Base-by-base conservation (phyloP, 2,329 filamentous ascomycete species). In the Decorospora gaudefroyi region DNA sequence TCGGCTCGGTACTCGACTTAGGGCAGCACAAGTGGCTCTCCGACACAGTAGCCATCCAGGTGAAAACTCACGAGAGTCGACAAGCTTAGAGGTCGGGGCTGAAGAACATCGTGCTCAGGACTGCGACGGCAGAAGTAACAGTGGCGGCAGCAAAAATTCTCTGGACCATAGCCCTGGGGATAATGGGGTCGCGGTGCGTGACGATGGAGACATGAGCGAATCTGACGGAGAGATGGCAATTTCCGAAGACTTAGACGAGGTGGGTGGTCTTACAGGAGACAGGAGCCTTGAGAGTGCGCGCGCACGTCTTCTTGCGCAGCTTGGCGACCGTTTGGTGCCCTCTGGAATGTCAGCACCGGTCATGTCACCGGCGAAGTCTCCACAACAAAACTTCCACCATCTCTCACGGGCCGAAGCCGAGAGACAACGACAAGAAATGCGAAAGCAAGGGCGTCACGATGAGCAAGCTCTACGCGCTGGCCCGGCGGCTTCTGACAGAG, bases 271-370 rank as follows among this genome's bases (percentile, higher is more conserved):
- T 16, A 21, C 52, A 25, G 30, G 51, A 38, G 29, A 42, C 45
- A 59, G 61, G 33, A 51, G 67, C 32, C 76, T 82, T 50, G 78
- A 80, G 48, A 67, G 75, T 38, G 76, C 76, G 23, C 77, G 77
- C 61, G 72, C 70, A 15, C 71, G 74, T 28, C 62, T 80, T 25
- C 70, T 76, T 48, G 69, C 70, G 22, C 67, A 65, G 44, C 55
- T 78, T 5, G 66, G 62, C 9, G 66, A 71, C 17, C 62, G 45
- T 44, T 62, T 61, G 35, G 51, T 63, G 42, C 58, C 55, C 26
- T 40, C 59, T 8, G 46, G 49, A 12, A 32, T 55, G 15, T 54
- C 54, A 7, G 16, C 41, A 10, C 19, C 34, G 28, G 12, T 35
- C 21, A 26, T 21, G 19, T 23, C 21, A 28, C 13, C 26, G 3